phyloP scores from a whole-genome alignment of 164 flowering plant species.

The Macadamia integrifolia region DNA sequence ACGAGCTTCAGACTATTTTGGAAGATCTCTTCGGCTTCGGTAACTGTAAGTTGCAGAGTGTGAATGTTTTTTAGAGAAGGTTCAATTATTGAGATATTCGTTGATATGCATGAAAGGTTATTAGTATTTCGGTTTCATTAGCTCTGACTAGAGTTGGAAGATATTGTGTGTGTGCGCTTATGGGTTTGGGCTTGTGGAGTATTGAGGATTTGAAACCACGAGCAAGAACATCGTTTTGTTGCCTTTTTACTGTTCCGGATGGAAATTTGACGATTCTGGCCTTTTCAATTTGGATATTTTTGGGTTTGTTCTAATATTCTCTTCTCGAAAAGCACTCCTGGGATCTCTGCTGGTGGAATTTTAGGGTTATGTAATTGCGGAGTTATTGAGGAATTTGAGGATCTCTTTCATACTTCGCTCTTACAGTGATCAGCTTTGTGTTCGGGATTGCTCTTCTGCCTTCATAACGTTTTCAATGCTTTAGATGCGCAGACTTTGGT shows the following conservation, averaged over 20 bases:
- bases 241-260: background rate
- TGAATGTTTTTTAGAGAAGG: background rate
- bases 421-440: background rate
- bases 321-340: conserved; percentile 3
- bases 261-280: background rate
- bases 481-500: background rate
- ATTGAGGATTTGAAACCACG: background rate
- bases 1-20: background rate
- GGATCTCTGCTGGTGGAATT: conserved; percentile 7
- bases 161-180: background rate
- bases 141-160: background rate
- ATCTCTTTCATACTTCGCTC: background rate
- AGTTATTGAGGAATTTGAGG: background rate
- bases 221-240: background rate
- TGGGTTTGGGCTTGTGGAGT: background rate
- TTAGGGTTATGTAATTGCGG: conserved; percentile 20
- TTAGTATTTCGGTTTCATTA: background rate
- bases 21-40: conserved; percentile 4
- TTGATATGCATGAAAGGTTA: too few relatives aligned
- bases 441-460: background rate
- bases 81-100: background rate
- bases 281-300: conserved; percentile 11
- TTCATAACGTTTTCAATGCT: background rate
- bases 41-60: conserved; percentile 9
- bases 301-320: conserved; percentile 7